Evolutionary conservation across 1,139 yeast species (phyloP).

Genomic region (Zygosaccharomyces sapae): DNA sequence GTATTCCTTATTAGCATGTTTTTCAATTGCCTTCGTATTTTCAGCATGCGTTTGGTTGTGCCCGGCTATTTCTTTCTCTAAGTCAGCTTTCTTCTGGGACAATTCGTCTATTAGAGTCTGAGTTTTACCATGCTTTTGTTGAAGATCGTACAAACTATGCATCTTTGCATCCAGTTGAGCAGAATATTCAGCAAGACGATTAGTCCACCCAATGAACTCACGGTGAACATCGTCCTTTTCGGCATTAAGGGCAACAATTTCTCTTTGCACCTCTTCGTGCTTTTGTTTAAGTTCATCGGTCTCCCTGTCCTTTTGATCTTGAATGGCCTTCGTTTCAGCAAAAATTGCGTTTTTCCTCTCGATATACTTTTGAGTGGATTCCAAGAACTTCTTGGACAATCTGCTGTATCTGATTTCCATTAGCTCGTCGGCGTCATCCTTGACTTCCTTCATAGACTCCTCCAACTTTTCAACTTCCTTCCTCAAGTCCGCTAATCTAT

Average conservation of each 20-base stretch:
- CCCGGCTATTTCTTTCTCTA: slow-evolving; percentile 23
- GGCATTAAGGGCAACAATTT: slow-evolving; percentile 23
- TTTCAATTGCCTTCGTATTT: slow-evolving; percentile 18
- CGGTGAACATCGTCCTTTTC: slow-evolving; percentile 21
- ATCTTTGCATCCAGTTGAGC: slow-evolving; percentile 30
- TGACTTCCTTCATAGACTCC: slow-evolving; percentile 25
- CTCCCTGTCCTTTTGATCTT: slow-evolving; percentile 24
- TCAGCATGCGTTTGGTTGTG: slow-evolving; percentile 20
- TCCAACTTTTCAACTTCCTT: slow-evolving; percentile 23
- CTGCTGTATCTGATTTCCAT: slow-evolving; percentile 27
- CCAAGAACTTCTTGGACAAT: slow-evolving; percentile 25
- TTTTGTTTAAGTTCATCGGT: slow-evolving; percentile 22
- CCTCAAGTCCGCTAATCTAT: slow-evolving; percentile 21
- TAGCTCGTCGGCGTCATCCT: slow-evolving; percentile 26
- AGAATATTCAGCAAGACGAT: slow-evolving; percentile 25
- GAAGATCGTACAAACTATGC: slow-evolving; percentile 25
- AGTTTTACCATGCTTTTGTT: slow-evolving; percentile 23
- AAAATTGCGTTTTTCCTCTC: slow-evolving; percentile 26
- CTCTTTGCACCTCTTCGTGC: slow-evolving; percentile 25
- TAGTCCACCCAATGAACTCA: slow-evolving; percentile 25
- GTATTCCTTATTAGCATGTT: slow-evolving; percentile 26
- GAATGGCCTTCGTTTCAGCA: slow-evolving; percentile 29
- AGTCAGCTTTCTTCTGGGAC: slow-evolving; percentile 19
- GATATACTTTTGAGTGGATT: slow-evolving; percentile 24
- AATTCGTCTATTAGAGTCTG: slow-evolving; percentile 25